These are phyloP conservation scores for Phytopythium helicoides DNA, from an alignment of 352 stramenopile genomes.

Conservation along the genomic window DNA sequence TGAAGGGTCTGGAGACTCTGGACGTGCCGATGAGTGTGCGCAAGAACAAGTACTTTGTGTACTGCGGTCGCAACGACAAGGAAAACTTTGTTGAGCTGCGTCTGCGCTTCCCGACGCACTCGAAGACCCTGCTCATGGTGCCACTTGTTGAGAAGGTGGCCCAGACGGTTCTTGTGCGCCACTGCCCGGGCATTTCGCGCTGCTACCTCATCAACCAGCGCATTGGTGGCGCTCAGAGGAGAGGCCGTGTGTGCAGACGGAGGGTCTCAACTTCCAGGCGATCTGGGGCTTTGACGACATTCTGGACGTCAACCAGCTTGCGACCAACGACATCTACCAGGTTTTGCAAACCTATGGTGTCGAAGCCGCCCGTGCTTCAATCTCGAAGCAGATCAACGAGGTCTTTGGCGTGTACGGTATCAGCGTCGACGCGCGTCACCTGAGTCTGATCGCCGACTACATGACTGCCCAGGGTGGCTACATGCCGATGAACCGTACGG, in stretches of 20 bases:
- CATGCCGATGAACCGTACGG: conserved; percentile 97
- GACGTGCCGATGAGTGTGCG: conserved; percentile 69
- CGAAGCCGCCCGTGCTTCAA: conserved; percentile 95
- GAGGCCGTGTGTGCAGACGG: conserved; percentile 89
- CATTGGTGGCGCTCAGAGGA: conserved; percentile 74
- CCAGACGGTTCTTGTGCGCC: conserved; percentile 82
- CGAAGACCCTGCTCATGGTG: conserved; percentile 89
- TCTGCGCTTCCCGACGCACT: conserved; percentile 86
- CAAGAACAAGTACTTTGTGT: conserved; percentile 89
- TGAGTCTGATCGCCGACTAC: conserved; percentile 99
- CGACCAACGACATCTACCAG: conserved; percentile 98
- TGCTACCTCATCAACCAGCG: conserved; percentile 91
- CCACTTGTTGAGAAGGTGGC: conserved; percentile 86
- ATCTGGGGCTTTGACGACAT: conserved; percentile 94
- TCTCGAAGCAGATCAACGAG: conserved; percentile 98
- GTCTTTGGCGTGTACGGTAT: conserved; percentile 99
- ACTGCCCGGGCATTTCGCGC: conserved; percentile 85
- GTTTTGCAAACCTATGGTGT: conserved; percentile 98
- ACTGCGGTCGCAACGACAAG: conserved; percentile 74
- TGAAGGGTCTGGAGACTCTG: conserved; percentile 66
- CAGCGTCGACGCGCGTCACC: conserved; percentile 96
- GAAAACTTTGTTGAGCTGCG: conserved; percentile 83
- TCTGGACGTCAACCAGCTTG: conserved; percentile 94
- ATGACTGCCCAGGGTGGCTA: conserved; percentile 98
- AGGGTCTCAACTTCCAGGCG: conserved; percentile 98